phyloP scores from a whole-genome alignment of 2,329 filamentous ascomycete species.

The Metarhizium anisopliae region DNA sequence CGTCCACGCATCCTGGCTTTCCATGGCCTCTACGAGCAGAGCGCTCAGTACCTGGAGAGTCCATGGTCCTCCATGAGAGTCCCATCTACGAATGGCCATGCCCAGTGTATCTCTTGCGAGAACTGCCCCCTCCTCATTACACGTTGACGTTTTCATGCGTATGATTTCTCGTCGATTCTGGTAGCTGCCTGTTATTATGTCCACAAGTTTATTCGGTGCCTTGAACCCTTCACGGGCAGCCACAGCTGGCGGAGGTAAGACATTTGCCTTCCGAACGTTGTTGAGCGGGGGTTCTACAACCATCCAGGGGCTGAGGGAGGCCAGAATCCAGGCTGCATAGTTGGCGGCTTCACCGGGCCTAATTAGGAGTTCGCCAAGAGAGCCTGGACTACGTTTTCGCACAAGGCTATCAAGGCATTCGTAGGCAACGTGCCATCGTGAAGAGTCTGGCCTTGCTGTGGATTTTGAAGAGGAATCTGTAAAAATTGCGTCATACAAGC shows the following conservation, averaged over 20 bases:
- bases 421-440: conserved; percentile 56
- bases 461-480: conserved; percentile 52
- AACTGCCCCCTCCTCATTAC: conserved; percentile 34
- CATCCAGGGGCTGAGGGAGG: conserved; percentile 67
- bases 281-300: conserved; percentile 32
- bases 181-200: conserved; percentile 56
- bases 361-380: conserved; percentile 47
- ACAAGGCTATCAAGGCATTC: conserved; percentile 48
- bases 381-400: conserved; percentile 32
- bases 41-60: conserved; percentile 60
- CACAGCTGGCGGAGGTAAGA: conserved; percentile 39
- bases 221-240: conserved; percentile 71
- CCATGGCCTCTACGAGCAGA: conserved; percentile 53
- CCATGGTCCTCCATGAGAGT: conserved; percentile 55
- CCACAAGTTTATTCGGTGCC: conserved; percentile 64
- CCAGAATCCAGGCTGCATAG: conserved; percentile 71
- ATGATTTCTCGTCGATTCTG: conserved; percentile 56
- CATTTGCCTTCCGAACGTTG: conserved; percentile 36
- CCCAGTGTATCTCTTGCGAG: conserved; percentile 56
- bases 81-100: conserved; percentile 67
- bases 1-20: conserved; percentile 25
- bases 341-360: conserved; percentile 54
- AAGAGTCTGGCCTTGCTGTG: conserved; percentile 46
- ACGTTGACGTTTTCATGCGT: conserved; percentile 46
- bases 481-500: conserved; percentile 65